phyloP scores from a whole-genome alignment of 2,329 filamentous ascomycete genomes.

The Aschersonia sp. region DNA sequence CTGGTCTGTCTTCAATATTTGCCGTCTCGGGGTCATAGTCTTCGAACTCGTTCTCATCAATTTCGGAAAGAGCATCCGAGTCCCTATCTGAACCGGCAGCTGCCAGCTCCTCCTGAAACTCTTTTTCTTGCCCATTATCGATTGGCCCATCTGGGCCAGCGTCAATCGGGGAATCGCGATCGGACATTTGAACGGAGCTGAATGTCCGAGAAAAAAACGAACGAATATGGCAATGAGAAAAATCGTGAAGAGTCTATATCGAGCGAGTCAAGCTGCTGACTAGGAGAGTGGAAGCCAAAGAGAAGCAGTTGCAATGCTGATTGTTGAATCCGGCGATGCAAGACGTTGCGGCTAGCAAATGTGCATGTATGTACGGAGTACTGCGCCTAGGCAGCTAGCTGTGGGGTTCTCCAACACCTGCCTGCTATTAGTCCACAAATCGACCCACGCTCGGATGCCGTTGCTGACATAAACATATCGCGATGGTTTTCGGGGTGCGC shows the following conservation, averaged over 20 bases:
- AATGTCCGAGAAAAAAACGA: too few relatives aligned
- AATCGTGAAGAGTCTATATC: too few relatives aligned
- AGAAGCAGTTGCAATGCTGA: too few relatives aligned
- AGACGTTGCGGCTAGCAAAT: not conserved
- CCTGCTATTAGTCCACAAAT: not conserved
- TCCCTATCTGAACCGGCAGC: conserved; percentile 37
- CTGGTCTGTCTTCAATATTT: conserved; percentile 46
- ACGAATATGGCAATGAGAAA: too few relatives aligned
- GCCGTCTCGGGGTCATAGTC: conserved; percentile 53
- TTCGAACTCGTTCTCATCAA: conserved; percentile 56
- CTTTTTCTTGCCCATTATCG: conserved; percentile 26
- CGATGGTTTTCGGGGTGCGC: not conserved
- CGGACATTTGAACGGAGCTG: conserved; percentile 23
- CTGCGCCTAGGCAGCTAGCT: not conserved
- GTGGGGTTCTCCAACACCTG: not conserved
- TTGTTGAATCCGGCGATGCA: not conserved
- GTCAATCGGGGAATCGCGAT: conserved; percentile 26
- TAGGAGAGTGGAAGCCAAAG: too few relatives aligned
- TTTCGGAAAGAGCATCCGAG: conserved; percentile 49
- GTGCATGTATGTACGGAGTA: too few relatives aligned
- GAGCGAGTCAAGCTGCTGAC: too few relatives aligned
- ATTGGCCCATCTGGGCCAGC: conserved; percentile 21
- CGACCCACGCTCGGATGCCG: not conserved
- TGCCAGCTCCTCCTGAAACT: conserved; percentile 24
- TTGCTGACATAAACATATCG: conserved; percentile 15